These are phyloP conservation scores for Dactylellina sp. DNA, from an alignment of 2,329 filamentous ascomycete species.

Conservation along the genomic window DNA sequence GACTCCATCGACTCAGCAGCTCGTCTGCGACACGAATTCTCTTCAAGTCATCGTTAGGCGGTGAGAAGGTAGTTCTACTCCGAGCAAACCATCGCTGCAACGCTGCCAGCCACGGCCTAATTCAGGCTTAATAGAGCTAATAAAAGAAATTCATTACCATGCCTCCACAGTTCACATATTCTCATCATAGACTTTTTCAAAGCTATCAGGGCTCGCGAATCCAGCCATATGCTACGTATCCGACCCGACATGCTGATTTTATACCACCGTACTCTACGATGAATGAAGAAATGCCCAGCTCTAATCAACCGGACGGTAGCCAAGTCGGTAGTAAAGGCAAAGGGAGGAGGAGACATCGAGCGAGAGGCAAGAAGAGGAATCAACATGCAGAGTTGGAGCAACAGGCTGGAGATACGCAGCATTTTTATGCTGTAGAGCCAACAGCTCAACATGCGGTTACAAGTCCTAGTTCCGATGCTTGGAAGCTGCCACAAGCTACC, in stretches of 20 bases:
- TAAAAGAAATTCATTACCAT: conserved; percentile 11
- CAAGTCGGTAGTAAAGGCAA: background rate
- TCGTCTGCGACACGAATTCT: conserved; percentile 20
- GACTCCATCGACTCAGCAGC: conserved; percentile 30
- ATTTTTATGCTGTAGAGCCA: background rate
- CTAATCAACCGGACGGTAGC: background rate
- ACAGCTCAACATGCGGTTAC: background rate
- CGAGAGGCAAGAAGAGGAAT: background rate
- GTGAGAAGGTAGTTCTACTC: conserved; percentile 37
- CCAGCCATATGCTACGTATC: conserved; percentile 46
- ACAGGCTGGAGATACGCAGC: background rate
- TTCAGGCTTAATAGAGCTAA: conserved; percentile 25
- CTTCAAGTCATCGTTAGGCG: conserved; percentile 8
- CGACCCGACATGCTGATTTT: conserved; percentile 26
- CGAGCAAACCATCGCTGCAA: background rate
- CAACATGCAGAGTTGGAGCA: conserved; percentile 1
- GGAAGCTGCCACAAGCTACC: background rate
- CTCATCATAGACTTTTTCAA: conserved; percentile 16
- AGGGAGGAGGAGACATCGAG: conserved; percentile 7
- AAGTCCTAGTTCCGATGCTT: background rate
- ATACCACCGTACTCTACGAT: conserved; percentile 51
- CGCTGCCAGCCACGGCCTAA: background rate
- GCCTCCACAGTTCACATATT: conserved; percentile 38
- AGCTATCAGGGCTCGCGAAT: conserved; percentile 1
- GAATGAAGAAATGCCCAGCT: conserved; percentile 16